A percentile compares a stretch with the other conserved stretches of the same genome.
Conservation (phyloP, 2,329 filamentous ascomycete species). For the Neofusicoccum umdonicola region DNA sequence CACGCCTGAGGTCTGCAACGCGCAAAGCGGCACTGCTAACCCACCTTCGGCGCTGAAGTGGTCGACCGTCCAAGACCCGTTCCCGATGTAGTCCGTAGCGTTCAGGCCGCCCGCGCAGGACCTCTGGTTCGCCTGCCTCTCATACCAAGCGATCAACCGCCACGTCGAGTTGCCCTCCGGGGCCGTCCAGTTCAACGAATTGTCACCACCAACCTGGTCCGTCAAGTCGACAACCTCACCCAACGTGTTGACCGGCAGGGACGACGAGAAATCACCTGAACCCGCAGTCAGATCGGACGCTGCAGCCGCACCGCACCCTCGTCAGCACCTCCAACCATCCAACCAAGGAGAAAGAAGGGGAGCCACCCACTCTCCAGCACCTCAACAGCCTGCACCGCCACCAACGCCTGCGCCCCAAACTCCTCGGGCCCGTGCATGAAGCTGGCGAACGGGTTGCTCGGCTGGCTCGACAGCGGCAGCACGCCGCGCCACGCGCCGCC, state of each 20-base stretch:
- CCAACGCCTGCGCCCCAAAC: constrained; percentile 22
- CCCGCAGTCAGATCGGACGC: not conserved
- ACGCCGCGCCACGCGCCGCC: constrained; percentile 16
- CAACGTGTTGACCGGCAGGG: not conserved
- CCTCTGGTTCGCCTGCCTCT: constrained; percentile 24
- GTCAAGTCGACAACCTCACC: constrained; percentile 21
- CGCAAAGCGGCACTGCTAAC: constrained; percentile 21
- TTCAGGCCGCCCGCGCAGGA: constrained; percentile 20
- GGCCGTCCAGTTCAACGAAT: constrained; percentile 21
- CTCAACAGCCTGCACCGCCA: constrained; percentile 20
- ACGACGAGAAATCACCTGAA: not conserved
- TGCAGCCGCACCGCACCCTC: too few species aligned
- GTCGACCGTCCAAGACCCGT: constrained; percentile 35
- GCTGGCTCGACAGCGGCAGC: constrained; percentile 19
- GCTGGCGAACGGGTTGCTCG: not conserved
- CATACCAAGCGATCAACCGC: constrained; percentile 24
- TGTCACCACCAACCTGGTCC: constrained; percentile 14
- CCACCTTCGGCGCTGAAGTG: constrained; percentile 30
- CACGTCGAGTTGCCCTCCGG: constrained; percentile 20
- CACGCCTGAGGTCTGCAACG: not conserved
- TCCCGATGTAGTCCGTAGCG: constrained; percentile 29
- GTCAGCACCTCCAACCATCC: not conserved
- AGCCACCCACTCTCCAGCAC: not conserved
- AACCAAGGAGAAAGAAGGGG: not conserved
- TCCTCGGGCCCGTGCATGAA: constrained; percentile 23